Evolutionary conservation across 768 basidiomycete genomes (phyloP).

Genomic region (Kwoniella sp.): DNA sequence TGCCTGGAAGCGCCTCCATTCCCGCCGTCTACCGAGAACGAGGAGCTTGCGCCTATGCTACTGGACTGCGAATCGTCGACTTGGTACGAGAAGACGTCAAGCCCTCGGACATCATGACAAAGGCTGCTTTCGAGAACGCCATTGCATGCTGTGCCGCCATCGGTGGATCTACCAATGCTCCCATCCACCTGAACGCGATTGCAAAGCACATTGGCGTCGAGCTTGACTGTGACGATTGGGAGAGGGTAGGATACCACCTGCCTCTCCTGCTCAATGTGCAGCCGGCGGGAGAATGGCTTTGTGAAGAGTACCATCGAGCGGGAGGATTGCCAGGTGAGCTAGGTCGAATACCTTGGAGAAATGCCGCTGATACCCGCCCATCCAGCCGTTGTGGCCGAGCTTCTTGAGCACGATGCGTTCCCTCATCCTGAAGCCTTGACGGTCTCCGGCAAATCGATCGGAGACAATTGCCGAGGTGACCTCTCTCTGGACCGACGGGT

Average conservation of each 20-base stretch:
- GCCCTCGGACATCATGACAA: constrained; percentile 51
- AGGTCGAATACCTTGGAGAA: not conserved
- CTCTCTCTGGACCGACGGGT: constrained; percentile 48
- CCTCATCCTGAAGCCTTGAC: constrained; percentile 47
- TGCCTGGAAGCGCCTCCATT: constrained; percentile 52
- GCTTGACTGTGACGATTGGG: constrained; percentile 46
- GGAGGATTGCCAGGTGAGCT: constrained; percentile 48
- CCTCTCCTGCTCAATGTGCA: constrained; percentile 47
- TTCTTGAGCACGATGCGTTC: constrained; percentile 37
- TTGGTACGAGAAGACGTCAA: constrained; percentile 53
- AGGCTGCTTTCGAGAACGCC: constrained; percentile 50
- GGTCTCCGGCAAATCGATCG: constrained; percentile 47
- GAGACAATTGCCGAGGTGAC: constrained; percentile 49
- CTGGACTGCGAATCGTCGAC: constrained; percentile 52
- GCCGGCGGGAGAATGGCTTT: constrained; percentile 49
- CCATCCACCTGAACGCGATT: constrained; percentile 51
- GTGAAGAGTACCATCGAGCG: constrained; percentile 53
- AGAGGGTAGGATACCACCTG: constrained; percentile 44
- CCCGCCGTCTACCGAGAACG: constrained; percentile 55
- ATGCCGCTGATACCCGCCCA: constrained; percentile 8
- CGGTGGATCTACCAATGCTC: constrained; percentile 52
- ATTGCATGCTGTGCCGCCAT: constrained; percentile 48
- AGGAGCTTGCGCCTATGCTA: constrained; percentile 53
- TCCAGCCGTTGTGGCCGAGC: constrained; percentile 46
- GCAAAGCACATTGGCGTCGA: constrained; percentile 51